Evolutionary conservation across 1,284 basidiomycete genomes (phyloP), one percentile per base, ranked within the genome.

Genomic region (Grifola frondosa): DNA sequence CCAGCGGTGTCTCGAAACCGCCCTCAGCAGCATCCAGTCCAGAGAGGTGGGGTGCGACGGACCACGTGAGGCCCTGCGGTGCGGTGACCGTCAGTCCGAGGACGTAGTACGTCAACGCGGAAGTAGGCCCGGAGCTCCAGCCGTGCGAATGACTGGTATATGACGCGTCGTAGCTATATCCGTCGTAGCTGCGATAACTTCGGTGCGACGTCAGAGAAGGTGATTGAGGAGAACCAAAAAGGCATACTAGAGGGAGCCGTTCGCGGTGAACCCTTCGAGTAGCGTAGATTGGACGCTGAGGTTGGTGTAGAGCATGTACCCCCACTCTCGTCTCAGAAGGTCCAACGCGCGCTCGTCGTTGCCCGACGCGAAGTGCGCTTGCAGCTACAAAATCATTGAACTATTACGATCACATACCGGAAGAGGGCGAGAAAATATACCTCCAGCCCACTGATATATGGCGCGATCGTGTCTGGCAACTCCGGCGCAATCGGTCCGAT

Each of bases 251-350:
- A 77, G 62, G 5, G 74, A 75, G 6, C 75, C 75, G 50, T 78
- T 75, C 2, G 69, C 65, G 4, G 73, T 76, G 54, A 70, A 76
- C 0, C 74, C 75, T 55, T 78, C 75, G 12, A 77, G 63, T 9
- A 78, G 60, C 2, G 73, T 75, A 6, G 75, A 77, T 43, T 75
- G 69, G 4, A 75, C 74, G 43, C 69, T 73, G 39, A 75, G 49
- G 47, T 73, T 71, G 6, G 73, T 76, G 59, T 74, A 72, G 17
- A 77, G 59, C 71, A 77, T 77, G 52, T 76, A 78, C 1, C 75
- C 75, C 76, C 76, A 77, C 53, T 75, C 69, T 22, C 66, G 64
- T 15, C 64, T 66, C 10, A 78, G 50, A 7, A 78, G 63, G 46
- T 76, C 74, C 56, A 78, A 65, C 3, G 73, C 75, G 15, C 70